Evolutionary conservation across 1,284 basidiomycete genomes (phyloP), one percentile per base, ranked within the genome.

Genomic region (Meripilus lineatus): DNA sequence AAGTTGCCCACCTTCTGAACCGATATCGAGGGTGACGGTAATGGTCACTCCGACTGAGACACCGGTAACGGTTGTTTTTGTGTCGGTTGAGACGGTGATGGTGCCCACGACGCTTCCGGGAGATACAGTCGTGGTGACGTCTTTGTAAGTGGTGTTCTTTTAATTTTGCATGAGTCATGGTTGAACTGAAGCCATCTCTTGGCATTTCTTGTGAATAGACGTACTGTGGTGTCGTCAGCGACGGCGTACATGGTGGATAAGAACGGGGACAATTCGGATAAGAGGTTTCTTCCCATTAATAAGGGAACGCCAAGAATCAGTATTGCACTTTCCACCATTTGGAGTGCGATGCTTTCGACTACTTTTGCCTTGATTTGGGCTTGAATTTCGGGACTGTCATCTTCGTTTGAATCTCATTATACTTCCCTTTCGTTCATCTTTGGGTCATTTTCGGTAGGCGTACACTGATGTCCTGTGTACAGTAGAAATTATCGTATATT

Each of bases 11-110:
- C n/a, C n/a, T n/a, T n/a, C n/a, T n/a, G n/a, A n/a, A n/a, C n/a
- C n/a, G n/a, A n/a, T n/a, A n/a, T n/a, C n/a, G n/a, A n/a, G n/a
- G n/a, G n/a, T n/a, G 38, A 25, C 22, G 18, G 20, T 25, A 14
- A 39, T 25, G n/a, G 55, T 55, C 17, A 50, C 56, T 10, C 26
- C 37, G 4, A 44, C 45, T 10, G 42, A 56, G n/a, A 40, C 53
- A 18, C 55, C 56, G 6, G 50, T 61, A n/a, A 63, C 62, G 2
- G 48, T 61, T 7, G 56, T 63, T 10, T 28, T 58, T 15, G 54
- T 52, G 3, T 56, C 57, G n/a, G 47, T 59, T 26, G 54, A 57
- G 43, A 64, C 63, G 21, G 44, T 52, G 23, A 54, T 57, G 14
- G 54, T 50, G 45, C 62, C 60, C 14, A 43, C 50, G 7, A 59